Evolutionary conservation across 2,329 filamentous ascomycete genomes (phyloP).

Genomic region (Aspergillus phoenicis): DNA sequence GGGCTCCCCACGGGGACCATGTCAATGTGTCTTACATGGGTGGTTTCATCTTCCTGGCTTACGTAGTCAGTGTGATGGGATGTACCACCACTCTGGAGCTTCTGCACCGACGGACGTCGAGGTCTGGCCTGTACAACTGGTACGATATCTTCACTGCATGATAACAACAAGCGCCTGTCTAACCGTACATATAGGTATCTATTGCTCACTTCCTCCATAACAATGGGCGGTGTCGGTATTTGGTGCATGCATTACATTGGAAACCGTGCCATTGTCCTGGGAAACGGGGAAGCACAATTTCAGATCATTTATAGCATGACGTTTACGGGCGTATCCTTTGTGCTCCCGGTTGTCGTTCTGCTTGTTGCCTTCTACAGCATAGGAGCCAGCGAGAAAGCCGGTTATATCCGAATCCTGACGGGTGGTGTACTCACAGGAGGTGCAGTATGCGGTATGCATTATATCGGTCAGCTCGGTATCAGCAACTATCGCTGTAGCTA

Average conservation of each 20-base stretch:
- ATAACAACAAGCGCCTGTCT: not conserved
- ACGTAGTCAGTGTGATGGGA: conserved; percentile 71
- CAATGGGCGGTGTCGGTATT: conserved; percentile 74
- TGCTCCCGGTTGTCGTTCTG: conserved; percentile 76
- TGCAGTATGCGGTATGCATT: conserved; percentile 84
- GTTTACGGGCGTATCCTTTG: conserved; percentile 76
- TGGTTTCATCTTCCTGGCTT: conserved; percentile 69
- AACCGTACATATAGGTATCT: conserved; percentile 55
- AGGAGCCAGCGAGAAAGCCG: conserved; percentile 61
- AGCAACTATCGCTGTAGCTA: conserved; percentile 73
- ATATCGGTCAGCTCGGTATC: conserved; percentile 81
- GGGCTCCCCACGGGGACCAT: conserved; percentile 11
- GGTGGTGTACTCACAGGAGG: conserved; percentile 72
- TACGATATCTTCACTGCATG: conserved; percentile 40
- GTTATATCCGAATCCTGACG: conserved; percentile 60
- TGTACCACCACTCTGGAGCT: conserved; percentile 79
- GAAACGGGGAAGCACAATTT: conserved; percentile 60
- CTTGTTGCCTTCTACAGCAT: conserved; percentile 71
- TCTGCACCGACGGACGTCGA: conserved; percentile 73
- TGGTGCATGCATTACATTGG: conserved; percentile 86
- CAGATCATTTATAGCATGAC: conserved; percentile 74
- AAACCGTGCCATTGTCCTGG: conserved; percentile 75
- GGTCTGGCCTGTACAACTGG: conserved; percentile 70
- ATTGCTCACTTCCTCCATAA: conserved; percentile 64
- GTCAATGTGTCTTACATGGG: conserved; percentile 45